Evolutionary conservation across 2,329 filamentous ascomycete species (phyloP), one percentile per base, ranked within the genome.

Genomic region (Lasiodiplodia gonubiensis): DNA sequence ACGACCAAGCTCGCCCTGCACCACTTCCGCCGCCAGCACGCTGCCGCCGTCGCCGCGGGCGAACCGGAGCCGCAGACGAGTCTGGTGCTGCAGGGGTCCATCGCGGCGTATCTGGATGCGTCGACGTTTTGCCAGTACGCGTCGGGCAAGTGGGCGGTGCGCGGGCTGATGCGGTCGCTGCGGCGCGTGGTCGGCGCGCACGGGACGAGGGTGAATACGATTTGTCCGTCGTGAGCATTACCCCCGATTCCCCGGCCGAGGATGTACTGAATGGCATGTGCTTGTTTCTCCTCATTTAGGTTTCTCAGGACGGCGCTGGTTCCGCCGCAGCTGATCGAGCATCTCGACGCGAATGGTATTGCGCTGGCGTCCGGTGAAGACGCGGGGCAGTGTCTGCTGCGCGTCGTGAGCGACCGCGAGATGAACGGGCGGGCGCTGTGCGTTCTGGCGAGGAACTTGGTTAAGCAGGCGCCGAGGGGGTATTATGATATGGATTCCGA

Each of bases 1-100:
- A 84, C 83, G 0, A 77, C 79, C 67, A 84, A 83, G 68, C 74
- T 84, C 0, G 82, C 82, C 0, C 74, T 83, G 10, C 80, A 84
- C 69, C 83, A 83, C 68, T 84, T 84, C 70, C 72, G 81, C 30
- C 42, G 55, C 7, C 65, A 68, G 55, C 55, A 61, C 27, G 59
- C 59, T 7, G 27, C 42, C 2, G 27, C 42, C 18, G 18, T 7
- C 18, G 59, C 23, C 5, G 6, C 2, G 0, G 42, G 27, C 4
- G 11, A 25, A 2, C 4, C 25, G 16, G 4, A 27, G 1, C 39
- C 23, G 18, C 27, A 51, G 14, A 61, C 59, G 11, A 48, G 46
- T 27, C n/a, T 61, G 18, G 42, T 61, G 18, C 42, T 61, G 1
- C 59, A 61, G 18, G 27, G 59, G 18, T 61, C 59, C 2, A 61